Conservation (phyloP, 495 filamentous ascomycete species). For the Penicillium daleae region DNA sequence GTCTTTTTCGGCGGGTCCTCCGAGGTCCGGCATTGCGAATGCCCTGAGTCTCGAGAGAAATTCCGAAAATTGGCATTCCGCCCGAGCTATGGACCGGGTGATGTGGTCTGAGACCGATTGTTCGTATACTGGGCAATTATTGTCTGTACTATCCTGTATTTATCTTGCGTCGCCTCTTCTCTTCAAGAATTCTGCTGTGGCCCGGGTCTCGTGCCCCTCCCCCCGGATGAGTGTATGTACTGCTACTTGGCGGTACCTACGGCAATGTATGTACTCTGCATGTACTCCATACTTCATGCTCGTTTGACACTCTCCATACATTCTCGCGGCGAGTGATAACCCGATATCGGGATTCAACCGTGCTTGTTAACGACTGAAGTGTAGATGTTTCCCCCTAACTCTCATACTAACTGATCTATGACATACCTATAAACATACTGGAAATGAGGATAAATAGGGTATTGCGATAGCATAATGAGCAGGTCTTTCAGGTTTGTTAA, state of each 20-base stretch:
- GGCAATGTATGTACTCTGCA: constrained; percentile 11
- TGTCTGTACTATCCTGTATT: not conserved
- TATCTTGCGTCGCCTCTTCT: not conserved
- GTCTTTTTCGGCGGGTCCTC: constrained; percentile 6
- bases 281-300: constrained; percentile 8
- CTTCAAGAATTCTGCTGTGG: not conserved
- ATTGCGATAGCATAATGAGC: not conserved
- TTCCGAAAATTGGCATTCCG: constrained; percentile 2
- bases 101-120: not conserved
- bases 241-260: not conserved
- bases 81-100: not conserved
- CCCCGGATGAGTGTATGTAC: not conserved
- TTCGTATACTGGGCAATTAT: too few species aligned
- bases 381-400: too few species aligned
- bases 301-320: not conserved
- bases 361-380: too few species aligned
- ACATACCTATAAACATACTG: constrained; percentile 1
- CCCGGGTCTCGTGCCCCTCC: constrained; percentile 10
- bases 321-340: constrained; percentile 10
- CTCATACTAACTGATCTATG: too few species aligned
- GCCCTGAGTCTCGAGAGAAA: not conserved
- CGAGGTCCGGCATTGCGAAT: constrained; percentile 3
- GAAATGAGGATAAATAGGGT: not conserved
- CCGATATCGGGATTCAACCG: constrained; percentile 16
- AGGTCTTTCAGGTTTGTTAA: not conserved